Base-by-base conservation (phyloP, 805 yeast genomes). In the Yarrowia sp. region DNA sequence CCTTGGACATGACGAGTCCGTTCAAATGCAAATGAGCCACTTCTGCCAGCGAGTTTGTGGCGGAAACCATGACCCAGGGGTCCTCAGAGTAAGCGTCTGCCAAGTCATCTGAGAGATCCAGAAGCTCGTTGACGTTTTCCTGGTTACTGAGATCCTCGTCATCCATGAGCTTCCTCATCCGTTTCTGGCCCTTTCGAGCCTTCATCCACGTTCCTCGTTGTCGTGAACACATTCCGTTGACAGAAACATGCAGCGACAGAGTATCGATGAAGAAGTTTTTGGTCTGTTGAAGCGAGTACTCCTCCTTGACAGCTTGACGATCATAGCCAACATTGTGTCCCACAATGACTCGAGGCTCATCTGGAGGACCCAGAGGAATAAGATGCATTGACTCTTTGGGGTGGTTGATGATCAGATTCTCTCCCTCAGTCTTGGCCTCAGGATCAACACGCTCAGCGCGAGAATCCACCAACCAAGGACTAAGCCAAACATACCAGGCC, bases 401-500 rank as follows among this genome's bases (percentile, higher is more conserved):
- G 2, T 74, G 69, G 6, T 78, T 76, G 2, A 85, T 76, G 10
- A 40, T 40, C 41, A 51, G 41, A 6, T 28, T 17, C 14, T 46
- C 51, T 17, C 22, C 54, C 11, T 5, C n/a, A 17, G 16, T 19
- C 35, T 46, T 28, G 19, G 10, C 4, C n/a, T 46, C 17, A 0
- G 9, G 9, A 4, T 21, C 44, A n/a, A 21, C 16, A 3, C 12
- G 19, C 2, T 8, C 9, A 3, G 7, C 44, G 5, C 16, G 26
- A 5, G 48, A 44, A 17, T 48, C 54, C 0, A 32, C 38, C 17
- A 48, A 12, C 72, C 82, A 86, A 0, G 99, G 99, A 0, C 97
- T 91, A 9, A 91, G 86, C 99, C 99, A 95, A 0, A 87, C 85
- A 72, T 92, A 95, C 96, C 98, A 92, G 0, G 97, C 96, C 10